A percentile compares a stretch with the other conserved stretches of the same genome.
These are phyloP conservation scores for Coniochaeta sp. DNA, from an alignment of 2,329 filamentous ascomycete species.

Conservation along the genomic window DNA sequence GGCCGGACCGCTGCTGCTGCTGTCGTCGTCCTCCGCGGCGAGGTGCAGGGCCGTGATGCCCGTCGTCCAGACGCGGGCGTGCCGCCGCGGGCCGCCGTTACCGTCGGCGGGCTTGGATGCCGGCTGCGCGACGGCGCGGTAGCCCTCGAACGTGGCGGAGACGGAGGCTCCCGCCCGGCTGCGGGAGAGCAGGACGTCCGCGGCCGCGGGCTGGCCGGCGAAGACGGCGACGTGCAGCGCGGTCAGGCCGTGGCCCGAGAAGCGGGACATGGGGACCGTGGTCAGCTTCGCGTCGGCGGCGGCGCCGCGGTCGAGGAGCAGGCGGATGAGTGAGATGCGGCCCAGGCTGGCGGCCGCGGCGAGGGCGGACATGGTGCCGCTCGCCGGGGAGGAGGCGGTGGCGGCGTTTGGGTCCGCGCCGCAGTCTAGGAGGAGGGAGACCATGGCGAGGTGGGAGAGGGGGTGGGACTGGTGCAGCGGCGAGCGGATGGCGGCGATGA, in stretches of 20 bases:
- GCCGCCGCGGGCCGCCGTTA: background rate
- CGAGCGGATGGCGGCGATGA: constrained; percentile 9
- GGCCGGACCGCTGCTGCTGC: too few relatives aligned
- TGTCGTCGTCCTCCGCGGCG: background rate
- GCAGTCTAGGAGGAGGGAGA: constrained; percentile 12
- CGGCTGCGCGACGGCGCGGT: background rate
- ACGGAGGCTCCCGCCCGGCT: constrained; percentile 11
- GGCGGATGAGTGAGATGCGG: constrained; percentile 5
- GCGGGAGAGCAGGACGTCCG: constrained; percentile 8
- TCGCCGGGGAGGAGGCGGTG: background rate
- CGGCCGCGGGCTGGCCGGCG: constrained; percentile 4
- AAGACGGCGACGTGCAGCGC: constrained; percentile 13
- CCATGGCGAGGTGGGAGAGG: constrained; percentile 9
- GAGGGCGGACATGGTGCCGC: constrained; percentile 4
- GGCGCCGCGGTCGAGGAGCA: constrained; percentile 9
- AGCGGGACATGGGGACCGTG: background rate
- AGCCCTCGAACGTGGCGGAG: constrained; percentile 8
- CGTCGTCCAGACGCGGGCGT: background rate
- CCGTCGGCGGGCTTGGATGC: background rate
- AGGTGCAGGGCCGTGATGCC: background rate
- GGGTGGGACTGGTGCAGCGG: background rate
- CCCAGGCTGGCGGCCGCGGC: constrained; percentile 7
- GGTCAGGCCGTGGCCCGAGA: constrained; percentile 7
- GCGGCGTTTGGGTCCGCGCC: constrained; percentile 11
- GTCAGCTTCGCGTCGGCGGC: constrained; percentile 6